Evolutionary conservation across 1,284 basidiomycete genomes (phyloP).

Genomic region (Neotropicomus parvogracilis): DNA sequence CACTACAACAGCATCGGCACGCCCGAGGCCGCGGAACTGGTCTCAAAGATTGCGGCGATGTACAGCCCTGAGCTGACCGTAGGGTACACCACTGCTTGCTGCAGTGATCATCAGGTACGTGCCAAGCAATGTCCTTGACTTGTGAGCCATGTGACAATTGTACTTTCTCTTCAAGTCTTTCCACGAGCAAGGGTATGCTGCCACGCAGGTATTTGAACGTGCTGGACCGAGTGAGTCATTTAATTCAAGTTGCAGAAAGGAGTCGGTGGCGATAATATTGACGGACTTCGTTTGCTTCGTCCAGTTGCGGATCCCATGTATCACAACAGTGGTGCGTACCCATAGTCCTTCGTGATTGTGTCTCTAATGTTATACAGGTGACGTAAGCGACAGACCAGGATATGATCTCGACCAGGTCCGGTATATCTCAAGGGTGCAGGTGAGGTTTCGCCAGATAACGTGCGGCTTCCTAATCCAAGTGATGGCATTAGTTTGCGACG

Average conservation of each 20-base stretch:
- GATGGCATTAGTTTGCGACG: slow-evolving; percentile 44
- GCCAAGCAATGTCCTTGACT: neutral
- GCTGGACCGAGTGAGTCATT: slow-evolving; percentile 61
- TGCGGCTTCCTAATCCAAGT: neutral
- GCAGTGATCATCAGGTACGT: slow-evolving; percentile 77
- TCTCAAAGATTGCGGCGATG: slow-evolving; percentile 66
- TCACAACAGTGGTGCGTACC: slow-evolving; percentile 64
- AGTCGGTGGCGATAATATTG: neutral
- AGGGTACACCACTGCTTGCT: slow-evolving; percentile 77
- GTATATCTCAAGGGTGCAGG: slow-evolving; percentile 83
- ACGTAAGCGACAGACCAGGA: slow-evolving; percentile 70
- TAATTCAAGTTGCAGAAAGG: neutral
- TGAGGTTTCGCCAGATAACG: slow-evolving; percentile 29
- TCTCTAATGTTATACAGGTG: slow-evolving; percentile 43
- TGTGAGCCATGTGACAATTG: neutral
- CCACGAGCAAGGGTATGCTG: slow-evolving; percentile 75
- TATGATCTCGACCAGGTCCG: slow-evolving; percentile 79
- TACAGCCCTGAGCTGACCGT: slow-evolving; percentile 82
- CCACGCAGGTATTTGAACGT: slow-evolving; percentile 80
- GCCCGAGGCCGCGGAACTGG: slow-evolving; percentile 68
- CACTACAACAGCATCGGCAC: slow-evolving; percentile 66
- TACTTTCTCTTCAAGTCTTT: slow-evolving; percentile 53
- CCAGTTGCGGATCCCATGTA: slow-evolving; percentile 82
- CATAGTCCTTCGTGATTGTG: neutral
- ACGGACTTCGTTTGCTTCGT: neutral